Evolutionary conservation across 352 stramenopile species (phyloP).

Genomic region (Pythium brassicae): DNA sequence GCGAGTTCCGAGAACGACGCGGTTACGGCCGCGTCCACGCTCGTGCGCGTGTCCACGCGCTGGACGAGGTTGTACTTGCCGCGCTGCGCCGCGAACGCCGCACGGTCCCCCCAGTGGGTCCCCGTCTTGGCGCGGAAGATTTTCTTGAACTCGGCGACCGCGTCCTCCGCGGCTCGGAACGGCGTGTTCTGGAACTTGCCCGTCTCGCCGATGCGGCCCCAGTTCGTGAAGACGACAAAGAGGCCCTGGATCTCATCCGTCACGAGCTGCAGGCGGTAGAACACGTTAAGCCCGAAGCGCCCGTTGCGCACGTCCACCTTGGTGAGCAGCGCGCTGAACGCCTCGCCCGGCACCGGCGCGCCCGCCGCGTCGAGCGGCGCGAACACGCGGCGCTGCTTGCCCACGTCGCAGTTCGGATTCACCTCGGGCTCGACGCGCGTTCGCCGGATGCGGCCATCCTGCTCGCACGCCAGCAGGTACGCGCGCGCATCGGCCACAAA

Average conservation of each 20-base stretch:
- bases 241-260: conserved; percentile 63
- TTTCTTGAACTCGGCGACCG: conserved; percentile 74
- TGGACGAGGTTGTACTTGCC: conserved; percentile 78
- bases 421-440: conserved; percentile 37
- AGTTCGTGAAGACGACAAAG: conserved; percentile 80
- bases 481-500: conserved; percentile 44
- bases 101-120: conserved; percentile 53
- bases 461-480: conserved; percentile 50
- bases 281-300: conserved; percentile 70
- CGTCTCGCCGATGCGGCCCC: conserved; percentile 64
- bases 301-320: conserved; percentile 78
- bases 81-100: conserved; percentile 48
- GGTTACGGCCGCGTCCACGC: conserved; percentile 51
- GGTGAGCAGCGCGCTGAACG: conserved; percentile 53
- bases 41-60: conserved; percentile 49
- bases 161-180: conserved; percentile 47
- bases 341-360: conserved; percentile 27
- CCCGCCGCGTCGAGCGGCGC: conserved; percentile 21
- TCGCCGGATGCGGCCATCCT: conserved; percentile 49
- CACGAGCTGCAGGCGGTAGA: conserved; percentile 72
- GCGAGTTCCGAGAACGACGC: conserved; percentile 41
- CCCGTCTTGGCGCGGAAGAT: conserved; percentile 77
- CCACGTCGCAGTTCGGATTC: conserved; percentile 56
- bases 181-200: conserved; percentile 81
- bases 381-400: conserved; percentile 41